A percentile compares a stretch with the other conserved stretches of the same genome.
phyloP scores from a whole-genome alignment of 305 asterid species.

The Fraxinus platypoda region DNA sequence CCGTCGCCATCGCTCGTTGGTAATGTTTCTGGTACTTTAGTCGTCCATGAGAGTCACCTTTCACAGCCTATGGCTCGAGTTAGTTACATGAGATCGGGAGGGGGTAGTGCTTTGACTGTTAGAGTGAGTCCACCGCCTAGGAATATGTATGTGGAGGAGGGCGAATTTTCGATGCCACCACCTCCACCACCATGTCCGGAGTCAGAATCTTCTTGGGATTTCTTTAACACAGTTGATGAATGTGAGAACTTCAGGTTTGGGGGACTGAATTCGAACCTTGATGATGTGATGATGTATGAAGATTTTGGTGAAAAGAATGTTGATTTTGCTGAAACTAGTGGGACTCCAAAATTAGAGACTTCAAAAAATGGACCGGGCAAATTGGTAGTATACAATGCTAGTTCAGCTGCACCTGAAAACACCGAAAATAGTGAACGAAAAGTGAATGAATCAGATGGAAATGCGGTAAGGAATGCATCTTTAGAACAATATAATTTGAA shows the following conservation, averaged over 20 bases:
- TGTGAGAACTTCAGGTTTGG: slow-evolving; percentile 66
- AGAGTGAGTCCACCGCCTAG: slow-evolving; percentile 48
- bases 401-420: slow-evolving; percentile 22
- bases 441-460: slow-evolving; percentile 32
- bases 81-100: slow-evolving; percentile 80
- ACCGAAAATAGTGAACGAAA: slow-evolving; percentile 30
- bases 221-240: slow-evolving; percentile 65
- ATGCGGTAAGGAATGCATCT: slow-evolving; percentile 33
- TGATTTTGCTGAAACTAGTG: slow-evolving; percentile 34
- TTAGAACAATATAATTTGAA: slow-evolving; percentile 32
- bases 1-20: slow-evolving; percentile 61
- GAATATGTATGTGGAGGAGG: slow-evolving; percentile 58
- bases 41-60: slow-evolving; percentile 64
- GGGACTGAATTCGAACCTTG: slow-evolving; percentile 35
- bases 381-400: slow-evolving; percentile 27
- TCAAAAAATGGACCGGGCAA: slow-evolving; percentile 27
- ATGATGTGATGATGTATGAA: slow-evolving; percentile 33
- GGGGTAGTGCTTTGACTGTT: slow-evolving; percentile 59
- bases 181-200: slow-evolving; percentile 85
- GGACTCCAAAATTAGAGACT: slow-evolving; percentile 40
- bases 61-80: slow-evolving; percentile 62
- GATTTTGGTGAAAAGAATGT: slow-evolving; percentile 30
- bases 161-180: slow-evolving; percentile 57
- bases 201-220: slow-evolving; percentile 77
- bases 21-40: slow-evolving; percentile 62